phyloP scores from a whole-genome alignment of 306 rosid genomes.

The Prunus fruticosa region DNA sequence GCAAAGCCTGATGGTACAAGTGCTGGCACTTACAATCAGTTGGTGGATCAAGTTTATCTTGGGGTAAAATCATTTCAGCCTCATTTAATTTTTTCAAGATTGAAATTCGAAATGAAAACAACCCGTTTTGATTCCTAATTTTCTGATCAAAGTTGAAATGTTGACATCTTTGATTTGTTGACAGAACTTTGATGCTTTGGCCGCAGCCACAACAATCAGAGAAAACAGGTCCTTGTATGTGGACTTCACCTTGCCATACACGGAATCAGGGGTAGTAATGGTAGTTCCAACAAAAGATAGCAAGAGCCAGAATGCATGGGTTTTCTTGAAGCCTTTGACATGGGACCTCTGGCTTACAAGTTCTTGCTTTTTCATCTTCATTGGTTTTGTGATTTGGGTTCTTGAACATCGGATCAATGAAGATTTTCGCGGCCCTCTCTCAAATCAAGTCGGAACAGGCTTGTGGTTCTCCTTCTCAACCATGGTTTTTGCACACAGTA shows the following conservation, averaged over 20 bases:
- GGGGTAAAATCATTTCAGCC: constrained; percentile 36
- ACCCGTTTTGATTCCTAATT: no score
- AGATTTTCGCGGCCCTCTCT: constrained; percentile 36
- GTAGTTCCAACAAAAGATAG: constrained; percentile 29
- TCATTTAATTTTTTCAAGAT: no score
- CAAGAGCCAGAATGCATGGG: constrained; percentile 33
- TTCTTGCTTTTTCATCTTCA: constrained; percentile 32
- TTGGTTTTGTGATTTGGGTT: constrained; percentile 46
- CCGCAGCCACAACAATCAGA: constrained; percentile 14
- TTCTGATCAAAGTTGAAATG: no score
- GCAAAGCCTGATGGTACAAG: constrained; percentile 7
- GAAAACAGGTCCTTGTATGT: constrained; percentile 33
- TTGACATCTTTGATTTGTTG: not conserved
- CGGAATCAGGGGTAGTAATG: constrained; percentile 48
- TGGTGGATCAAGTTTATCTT: constrained; percentile 30
- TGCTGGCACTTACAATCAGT: constrained; percentile 26
- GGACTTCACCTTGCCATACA: constrained; percentile 46
- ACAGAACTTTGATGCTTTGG: constrained; percentile 13
- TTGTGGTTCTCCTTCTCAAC: constrained; percentile 45
- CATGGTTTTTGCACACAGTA: constrained; percentile 48
- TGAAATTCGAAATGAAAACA: no score
- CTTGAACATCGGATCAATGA: constrained; percentile 46
- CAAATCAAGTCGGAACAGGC: constrained; percentile 42
- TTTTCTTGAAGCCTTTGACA: constrained; percentile 45
- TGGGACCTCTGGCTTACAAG: constrained; percentile 41